phyloP scores from a whole-genome alignment of 306 rosid species.

The Cucurbita maxima region DNA sequence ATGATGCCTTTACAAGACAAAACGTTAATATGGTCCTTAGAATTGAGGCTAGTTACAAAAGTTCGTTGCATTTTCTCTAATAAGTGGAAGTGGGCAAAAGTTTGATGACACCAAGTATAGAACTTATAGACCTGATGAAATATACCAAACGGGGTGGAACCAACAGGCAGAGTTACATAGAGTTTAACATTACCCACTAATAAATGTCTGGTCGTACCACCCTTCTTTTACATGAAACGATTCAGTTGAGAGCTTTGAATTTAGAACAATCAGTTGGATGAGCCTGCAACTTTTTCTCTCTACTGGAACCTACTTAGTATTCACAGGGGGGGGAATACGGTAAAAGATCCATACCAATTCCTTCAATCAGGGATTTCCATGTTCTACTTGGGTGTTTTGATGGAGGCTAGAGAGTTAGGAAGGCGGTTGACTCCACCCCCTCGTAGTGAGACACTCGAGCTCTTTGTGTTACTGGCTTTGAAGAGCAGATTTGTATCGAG shows the following conservation, averaged over 20 bases:
- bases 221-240: neutral
- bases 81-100: neutral
- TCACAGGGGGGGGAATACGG: slow-evolving; percentile 1
- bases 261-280: neutral
- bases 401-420: slow-evolving; percentile 60
- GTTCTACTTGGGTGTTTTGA: slow-evolving; percentile 34
- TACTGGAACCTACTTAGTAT: neutral
- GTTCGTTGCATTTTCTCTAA: neutral
- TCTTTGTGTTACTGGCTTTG: slow-evolving; percentile 59
- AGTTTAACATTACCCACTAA: neutral
- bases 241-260: neutral
- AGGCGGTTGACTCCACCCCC: slow-evolving; percentile 82
- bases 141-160: neutral
- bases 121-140: neutral
- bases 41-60: neutral
- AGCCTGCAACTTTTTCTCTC: neutral
- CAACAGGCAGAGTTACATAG: neutral
- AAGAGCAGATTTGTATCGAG: slow-evolving; percentile 61
- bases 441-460: slow-evolving; percentile 47
- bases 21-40: neutral
- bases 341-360: neutral
- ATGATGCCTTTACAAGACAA: neutral
- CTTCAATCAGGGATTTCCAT: slow-evolving; percentile 19
- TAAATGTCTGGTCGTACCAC: neutral
- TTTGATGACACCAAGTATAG: neutral